phyloP scores from a whole-genome alignment of 257 asterid genomes.

The Gardenia jasminoides region DNA sequence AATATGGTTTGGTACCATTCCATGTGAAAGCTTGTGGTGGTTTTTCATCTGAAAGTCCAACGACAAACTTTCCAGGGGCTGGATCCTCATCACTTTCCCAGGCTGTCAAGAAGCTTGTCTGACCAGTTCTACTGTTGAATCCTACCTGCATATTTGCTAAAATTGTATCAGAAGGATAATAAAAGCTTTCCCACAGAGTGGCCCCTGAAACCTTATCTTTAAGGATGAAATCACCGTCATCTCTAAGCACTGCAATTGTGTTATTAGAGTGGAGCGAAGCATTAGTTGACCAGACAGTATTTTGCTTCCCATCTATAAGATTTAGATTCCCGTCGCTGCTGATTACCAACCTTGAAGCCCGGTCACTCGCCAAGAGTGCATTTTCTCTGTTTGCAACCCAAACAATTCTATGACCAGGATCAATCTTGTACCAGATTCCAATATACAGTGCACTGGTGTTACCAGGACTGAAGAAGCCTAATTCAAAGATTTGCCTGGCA shows the following conservation, averaged over 20 bases:
- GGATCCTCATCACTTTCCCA: constrained; percentile 28
- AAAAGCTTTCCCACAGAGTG: constrained; percentile 22
- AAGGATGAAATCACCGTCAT: constrained; percentile 26
- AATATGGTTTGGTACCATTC: constrained; percentile 19
- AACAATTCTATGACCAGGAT: constrained; percentile 8
- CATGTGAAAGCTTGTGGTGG: constrained; percentile 26
- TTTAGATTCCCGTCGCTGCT: constrained; percentile 20
- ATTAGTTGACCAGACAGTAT: constrained; percentile 25
- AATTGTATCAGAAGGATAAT: constrained; percentile 21
- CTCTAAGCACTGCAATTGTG: constrained; percentile 22
- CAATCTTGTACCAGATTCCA: constrained; percentile 68
- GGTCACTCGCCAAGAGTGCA: constrained; percentile 21
- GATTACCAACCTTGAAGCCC: constrained; percentile 11
- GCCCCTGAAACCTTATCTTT: constrained; percentile 20
- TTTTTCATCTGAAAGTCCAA: constrained; percentile 19
- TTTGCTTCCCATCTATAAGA: constrained; percentile 24
- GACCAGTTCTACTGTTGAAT: constrained; percentile 13
- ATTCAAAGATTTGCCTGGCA: constrained; percentile 45
- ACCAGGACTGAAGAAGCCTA: constrained; percentile 61
- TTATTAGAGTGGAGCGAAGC: constrained; percentile 12
- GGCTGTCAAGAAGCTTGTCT: constrained; percentile 14
- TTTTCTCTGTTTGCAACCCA: constrained; percentile 30
- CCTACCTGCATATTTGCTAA: constrained; percentile 24
- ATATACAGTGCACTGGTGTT: constrained; percentile 38
- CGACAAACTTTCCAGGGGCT: constrained; percentile 21